These are phyloP conservation scores for Rubus idaeus DNA, from an alignment of 306 rosid genomes.

Conservation along the genomic window DNA sequence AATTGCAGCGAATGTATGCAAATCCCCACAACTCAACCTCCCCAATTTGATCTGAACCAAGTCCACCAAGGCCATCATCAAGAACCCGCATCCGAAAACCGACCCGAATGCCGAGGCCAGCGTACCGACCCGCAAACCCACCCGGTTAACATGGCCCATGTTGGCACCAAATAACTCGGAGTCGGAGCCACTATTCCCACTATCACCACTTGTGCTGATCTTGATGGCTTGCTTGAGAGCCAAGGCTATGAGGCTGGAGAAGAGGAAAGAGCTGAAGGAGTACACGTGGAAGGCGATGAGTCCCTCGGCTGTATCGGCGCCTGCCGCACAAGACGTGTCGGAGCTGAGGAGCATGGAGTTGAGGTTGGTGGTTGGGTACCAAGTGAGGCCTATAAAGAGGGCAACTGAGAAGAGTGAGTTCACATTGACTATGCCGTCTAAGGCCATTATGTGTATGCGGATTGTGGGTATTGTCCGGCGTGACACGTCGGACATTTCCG, in stretches of 20 bases:
- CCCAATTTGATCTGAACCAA: conserved; percentile 83
- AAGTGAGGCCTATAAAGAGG: conserved; percentile 73
- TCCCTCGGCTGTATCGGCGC: conserved; percentile 38
- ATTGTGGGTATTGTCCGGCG: conserved; percentile 47
- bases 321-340: conserved; percentile 42
- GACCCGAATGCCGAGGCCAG: conserved; percentile 70
- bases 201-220: conserved; percentile 13
- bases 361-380: conserved; percentile 49
- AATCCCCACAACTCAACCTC: conserved; percentile 60
- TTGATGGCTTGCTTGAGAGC: conserved; percentile 75
- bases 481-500: conserved; percentile 45
- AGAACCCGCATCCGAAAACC: conserved; percentile 75
- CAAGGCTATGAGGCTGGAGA: conserved; percentile 83
- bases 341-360: conserved; percentile 36
- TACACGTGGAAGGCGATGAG: conserved; percentile 66
- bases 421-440: conserved; percentile 78
- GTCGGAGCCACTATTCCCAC: not conserved
- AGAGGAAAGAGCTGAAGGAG: conserved; percentile 92
- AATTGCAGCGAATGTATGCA: conserved; percentile 55
- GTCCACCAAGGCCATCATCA: conserved; percentile 74
- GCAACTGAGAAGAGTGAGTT: conserved; percentile 88
- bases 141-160: conserved; percentile 41
- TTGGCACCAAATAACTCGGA: conserved; percentile 10
- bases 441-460: conserved; percentile 73
- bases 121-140: conserved; percentile 56